Evolutionary conservation across 225 moss, liverwort and hornwort genomes (phyloP).

Genomic region (Ulota crispa): DNA sequence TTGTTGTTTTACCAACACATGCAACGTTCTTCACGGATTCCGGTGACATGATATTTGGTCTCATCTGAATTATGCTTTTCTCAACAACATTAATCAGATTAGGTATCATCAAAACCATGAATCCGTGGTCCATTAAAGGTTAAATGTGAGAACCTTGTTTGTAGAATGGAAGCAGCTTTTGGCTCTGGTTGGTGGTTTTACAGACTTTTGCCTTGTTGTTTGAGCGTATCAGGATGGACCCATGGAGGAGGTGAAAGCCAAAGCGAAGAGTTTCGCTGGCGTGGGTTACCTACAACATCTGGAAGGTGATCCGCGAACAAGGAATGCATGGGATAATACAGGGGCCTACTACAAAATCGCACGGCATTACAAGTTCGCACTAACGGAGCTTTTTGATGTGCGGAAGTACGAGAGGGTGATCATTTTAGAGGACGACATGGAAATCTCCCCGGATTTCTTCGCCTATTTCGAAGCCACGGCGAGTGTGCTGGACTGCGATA

Average conservation of each 20-base stretch:
- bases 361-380: conserved; percentile 93
- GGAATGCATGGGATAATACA: conserved; percentile 57
- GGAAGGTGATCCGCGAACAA: conserved; percentile 56
- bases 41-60: too few species aligned
- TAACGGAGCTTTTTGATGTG: conserved; percentile 70
- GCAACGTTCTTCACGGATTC: too few species aligned
- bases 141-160: too few species aligned
- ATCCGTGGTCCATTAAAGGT: too few species aligned
- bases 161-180: background rate
- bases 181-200: conserved; percentile 9
- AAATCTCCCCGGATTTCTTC: conserved; percentile 91
- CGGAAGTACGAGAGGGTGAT: conserved; percentile 73
- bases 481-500: conserved; percentile 72
- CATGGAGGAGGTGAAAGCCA: conserved; percentile 55
- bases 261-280: conserved; percentile 53
- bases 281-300: conserved; percentile 71
- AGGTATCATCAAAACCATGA: too few species aligned
- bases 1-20: too few species aligned
- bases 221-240: conserved; percentile 54
- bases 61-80: too few species aligned
- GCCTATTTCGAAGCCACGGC: conserved; percentile 86
- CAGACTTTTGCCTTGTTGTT: background rate
- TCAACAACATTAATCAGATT: too few species aligned
- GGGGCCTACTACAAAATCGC: conserved; percentile 95
- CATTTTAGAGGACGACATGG: conserved; percentile 99